Evolutionary conservation across 371 early-diverging fungal genomes (phyloP).

Genomic region (Circinella umbellata): DNA sequence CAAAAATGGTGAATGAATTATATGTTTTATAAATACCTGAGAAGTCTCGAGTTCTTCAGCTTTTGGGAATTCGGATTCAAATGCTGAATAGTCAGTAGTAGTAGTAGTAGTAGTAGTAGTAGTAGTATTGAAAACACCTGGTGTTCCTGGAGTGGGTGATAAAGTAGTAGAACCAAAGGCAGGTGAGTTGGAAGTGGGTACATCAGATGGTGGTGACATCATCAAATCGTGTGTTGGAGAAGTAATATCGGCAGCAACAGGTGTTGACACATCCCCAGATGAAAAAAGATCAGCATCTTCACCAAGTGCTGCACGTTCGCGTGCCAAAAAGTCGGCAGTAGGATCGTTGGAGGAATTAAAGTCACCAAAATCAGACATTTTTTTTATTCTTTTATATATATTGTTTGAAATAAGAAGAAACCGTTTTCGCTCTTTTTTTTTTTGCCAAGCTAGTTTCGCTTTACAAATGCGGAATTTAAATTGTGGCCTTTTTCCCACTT

Average conservation of each 20-base stretch:
- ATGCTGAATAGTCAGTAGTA: constrained; percentile 34
- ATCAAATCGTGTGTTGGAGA: constrained; percentile 17
- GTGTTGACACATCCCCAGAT: constrained; percentile 16
- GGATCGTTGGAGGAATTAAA: constrained; percentile 73
- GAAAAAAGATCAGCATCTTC: constrained; percentile 75
- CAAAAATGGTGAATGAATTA: background rate
- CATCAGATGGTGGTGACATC: constrained; percentile 20
- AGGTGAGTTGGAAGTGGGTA: constrained; percentile 13
- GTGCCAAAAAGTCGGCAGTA: constrained; percentile 90
- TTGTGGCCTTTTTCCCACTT: too few relatives aligned
- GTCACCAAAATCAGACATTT: constrained; percentile 61
- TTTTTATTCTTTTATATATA: background rate
- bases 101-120: background rate
- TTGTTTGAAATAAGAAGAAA: background rate
- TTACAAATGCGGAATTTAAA: background rate
- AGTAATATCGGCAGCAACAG: constrained; percentile 11
- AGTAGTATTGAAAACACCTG: background rate
- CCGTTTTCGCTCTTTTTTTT: background rate
- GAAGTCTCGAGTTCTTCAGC: constrained; percentile 57
- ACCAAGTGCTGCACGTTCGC: constrained; percentile 88
- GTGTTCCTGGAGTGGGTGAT: constrained; percentile 16
- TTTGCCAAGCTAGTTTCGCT: too few relatives aligned
- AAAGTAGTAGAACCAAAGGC: constrained; percentile 12
- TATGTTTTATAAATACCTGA: constrained; percentile 29
- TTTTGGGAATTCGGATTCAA: constrained; percentile 48